Percentiles rank a stretch among this genome's conserved stretches.
Evolutionary conservation across 225 moss, liverwort and hornwort genomes (phyloP).

Genomic region (Sphagnum tenellum): DNA sequence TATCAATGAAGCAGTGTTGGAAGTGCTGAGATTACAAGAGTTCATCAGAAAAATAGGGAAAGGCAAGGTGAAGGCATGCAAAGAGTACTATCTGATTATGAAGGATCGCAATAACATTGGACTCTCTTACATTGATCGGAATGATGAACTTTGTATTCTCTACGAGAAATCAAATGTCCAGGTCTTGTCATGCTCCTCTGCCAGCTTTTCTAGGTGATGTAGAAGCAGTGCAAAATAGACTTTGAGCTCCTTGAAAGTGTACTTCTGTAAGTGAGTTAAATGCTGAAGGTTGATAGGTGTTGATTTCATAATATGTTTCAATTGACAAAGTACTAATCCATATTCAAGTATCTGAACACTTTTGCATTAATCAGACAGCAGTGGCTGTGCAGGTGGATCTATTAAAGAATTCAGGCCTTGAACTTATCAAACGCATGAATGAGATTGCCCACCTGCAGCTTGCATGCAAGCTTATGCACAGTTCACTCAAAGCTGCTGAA

Average conservation of each 20-base stretch:
- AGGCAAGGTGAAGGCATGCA: slow-evolving; percentile 33
- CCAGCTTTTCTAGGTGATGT: neutral
- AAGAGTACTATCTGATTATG: slow-evolving; percentile 30
- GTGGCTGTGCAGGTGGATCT: slow-evolving; percentile 36
- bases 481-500: slow-evolving; percentile 22
- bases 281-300: no score
- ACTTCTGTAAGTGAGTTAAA: no score
- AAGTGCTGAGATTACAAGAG: slow-evolving; percentile 44
- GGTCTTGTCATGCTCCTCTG: slow-evolving; percentile 14
- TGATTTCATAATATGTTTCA: no score
- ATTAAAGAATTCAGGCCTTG: slow-evolving; percentile 58
- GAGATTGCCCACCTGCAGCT: slow-evolving; percentile 49
- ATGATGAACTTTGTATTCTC: slow-evolving; percentile 80
- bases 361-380: no score
- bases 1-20: slow-evolving; percentile 39
- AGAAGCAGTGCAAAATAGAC: no score
- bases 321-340: no score
- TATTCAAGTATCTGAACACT: no score
- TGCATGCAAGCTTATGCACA: slow-evolving; percentile 24
- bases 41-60: slow-evolving; percentile 25
- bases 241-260: no score
- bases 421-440: slow-evolving; percentile 48
- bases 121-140: slow-evolving; percentile 69
- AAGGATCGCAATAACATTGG: slow-evolving; percentile 52
- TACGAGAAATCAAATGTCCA: slow-evolving; percentile 86